Percentiles rank a stretch among this genome's conserved stretches.
phyloP scores from a whole-genome alignment of 2,329 filamentous ascomycete genomes.

The Penicillium sp. region DNA sequence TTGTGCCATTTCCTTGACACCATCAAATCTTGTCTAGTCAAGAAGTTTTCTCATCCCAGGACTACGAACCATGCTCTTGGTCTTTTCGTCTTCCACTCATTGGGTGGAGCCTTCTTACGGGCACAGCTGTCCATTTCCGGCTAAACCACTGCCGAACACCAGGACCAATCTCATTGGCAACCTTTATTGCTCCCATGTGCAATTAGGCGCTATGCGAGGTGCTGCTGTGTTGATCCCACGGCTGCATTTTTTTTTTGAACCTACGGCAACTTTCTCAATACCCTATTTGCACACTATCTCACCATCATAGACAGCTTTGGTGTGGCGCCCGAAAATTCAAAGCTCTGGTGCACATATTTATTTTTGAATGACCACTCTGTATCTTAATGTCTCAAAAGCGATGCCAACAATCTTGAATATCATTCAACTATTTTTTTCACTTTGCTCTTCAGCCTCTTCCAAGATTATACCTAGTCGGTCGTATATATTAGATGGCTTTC shows the following conservation, averaged over 20 bases:
- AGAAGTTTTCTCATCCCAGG: background rate
- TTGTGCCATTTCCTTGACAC: background rate
- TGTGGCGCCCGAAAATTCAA: background rate
- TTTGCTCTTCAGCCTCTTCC: background rate
- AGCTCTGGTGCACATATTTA: slow-evolving; percentile 1
- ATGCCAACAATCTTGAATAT: background rate
- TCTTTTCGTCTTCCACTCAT: background rate
- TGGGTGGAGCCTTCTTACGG: background rate
- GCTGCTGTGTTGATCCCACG: background rate
- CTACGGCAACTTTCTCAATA: background rate
- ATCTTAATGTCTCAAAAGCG: slow-evolving; percentile 8
- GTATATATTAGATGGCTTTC: background rate
- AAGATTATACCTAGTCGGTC: background rate
- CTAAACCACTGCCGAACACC: background rate
- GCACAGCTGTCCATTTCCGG: background rate
- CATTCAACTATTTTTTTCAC: background rate
- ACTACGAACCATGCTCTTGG: background rate
- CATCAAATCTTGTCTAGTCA: background rate
- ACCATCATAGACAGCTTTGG: background rate
- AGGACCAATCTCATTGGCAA: background rate
- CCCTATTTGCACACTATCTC: background rate
- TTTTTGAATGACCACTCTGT: slow-evolving; percentile 5
- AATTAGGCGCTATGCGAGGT: background rate
- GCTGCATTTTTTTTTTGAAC: background rate
- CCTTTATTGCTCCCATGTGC: background rate